These are phyloP conservation scores for Trametes punicea DNA, from an alignment of 768 basidiomycete genomes.

Conservation along the genomic window DNA sequence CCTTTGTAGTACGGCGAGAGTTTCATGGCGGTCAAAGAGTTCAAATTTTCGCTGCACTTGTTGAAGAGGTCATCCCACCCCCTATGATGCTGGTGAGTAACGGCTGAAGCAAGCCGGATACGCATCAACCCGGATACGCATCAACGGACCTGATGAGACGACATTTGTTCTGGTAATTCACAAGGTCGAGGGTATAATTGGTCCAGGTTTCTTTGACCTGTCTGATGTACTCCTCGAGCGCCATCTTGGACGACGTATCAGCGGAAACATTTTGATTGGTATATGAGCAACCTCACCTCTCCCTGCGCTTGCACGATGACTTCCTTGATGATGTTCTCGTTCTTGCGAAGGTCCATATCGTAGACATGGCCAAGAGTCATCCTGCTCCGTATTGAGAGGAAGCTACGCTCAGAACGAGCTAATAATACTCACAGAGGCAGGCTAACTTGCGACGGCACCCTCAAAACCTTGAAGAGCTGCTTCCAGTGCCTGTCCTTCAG, in stretches of 20 bases:
- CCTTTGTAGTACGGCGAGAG: conserved; percentile 98
- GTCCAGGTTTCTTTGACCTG: conserved; percentile 98
- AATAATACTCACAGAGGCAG: conserved; percentile 59
- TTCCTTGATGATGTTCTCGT: conserved; percentile 88
- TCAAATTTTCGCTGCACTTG: conserved; percentile 96
- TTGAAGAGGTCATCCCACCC: conserved; percentile 97
- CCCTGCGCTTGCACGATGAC: conserved; percentile 97
- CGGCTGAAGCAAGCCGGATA: too few species aligned
- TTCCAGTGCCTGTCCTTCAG: conserved; percentile 98
- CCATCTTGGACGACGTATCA: conserved; percentile 60
- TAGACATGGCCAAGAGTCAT: conserved; percentile 97
- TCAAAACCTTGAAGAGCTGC: conserved; percentile 87
- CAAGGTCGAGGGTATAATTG: conserved; percentile 90
- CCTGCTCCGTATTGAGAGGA: conserved; percentile 35
- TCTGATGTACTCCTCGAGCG: conserved; percentile 91
- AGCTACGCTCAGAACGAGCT: conserved; percentile 1
- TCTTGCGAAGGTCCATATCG: conserved; percentile 92
- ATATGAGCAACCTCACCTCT: conserved; percentile 53
- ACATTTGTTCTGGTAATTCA: conserved; percentile 99
- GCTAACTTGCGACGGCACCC: conserved; percentile 70
- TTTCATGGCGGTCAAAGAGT: conserved; percentile 96
- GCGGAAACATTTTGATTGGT: conserved; percentile 5
- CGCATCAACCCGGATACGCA: background rate
- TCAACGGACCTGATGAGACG: conserved; percentile 75
- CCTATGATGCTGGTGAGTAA: conserved; percentile 39